Conservation (phyloP, 163 green algal species). For the Scenedesmus sp. region DNA sequence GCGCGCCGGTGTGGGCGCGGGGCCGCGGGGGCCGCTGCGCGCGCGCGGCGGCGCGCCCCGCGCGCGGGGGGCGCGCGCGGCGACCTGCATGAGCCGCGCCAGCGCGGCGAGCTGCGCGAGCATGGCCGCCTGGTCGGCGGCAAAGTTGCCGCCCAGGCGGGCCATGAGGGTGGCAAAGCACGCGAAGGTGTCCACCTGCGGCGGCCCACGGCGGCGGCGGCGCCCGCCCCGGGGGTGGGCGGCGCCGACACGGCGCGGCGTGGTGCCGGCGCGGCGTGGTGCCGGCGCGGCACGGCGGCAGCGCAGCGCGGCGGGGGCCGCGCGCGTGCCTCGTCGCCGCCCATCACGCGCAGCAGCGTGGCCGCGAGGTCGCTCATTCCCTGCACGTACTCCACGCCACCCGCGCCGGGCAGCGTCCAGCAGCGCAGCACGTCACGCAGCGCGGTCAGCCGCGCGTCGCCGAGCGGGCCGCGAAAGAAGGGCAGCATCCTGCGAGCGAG, state of each 20-base stretch:
- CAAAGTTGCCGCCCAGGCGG: slow-evolving; percentile 73
- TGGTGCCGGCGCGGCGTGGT: too few species aligned
- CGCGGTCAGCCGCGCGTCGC: slow-evolving; percentile 47
- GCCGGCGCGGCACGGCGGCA: too few species aligned
- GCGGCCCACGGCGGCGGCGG: not conserved
- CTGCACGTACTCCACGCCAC: slow-evolving; percentile 46
- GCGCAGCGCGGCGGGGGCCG: too few species aligned
- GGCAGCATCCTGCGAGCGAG: slow-evolving; percentile 53
- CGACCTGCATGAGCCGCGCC: slow-evolving; percentile 71
- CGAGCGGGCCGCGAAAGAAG: slow-evolving; percentile 57
- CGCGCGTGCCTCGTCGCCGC: slow-evolving; percentile 71
- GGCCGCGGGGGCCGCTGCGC: too few species aligned
- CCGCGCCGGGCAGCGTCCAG: slow-evolving; percentile 82
- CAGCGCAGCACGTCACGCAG: slow-evolving; percentile 77
- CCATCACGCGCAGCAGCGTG: slow-evolving; percentile 82
- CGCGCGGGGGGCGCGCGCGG: not conserved
- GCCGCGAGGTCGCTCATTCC: slow-evolving; percentile 86
- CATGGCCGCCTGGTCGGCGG: slow-evolving; percentile 70
- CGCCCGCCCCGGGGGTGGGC: too few species aligned
- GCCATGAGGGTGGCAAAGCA: slow-evolving; percentile 62
- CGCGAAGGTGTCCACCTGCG: slow-evolving; percentile 30
- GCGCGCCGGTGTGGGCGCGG: too few species aligned
- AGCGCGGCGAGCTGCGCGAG: slow-evolving; percentile 82
- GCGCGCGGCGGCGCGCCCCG: too few species aligned
- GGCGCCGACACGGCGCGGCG: too few species aligned